Conservation (phyloP, 768 basidiomycete species). For the Termitomyces titanicus region DNA sequence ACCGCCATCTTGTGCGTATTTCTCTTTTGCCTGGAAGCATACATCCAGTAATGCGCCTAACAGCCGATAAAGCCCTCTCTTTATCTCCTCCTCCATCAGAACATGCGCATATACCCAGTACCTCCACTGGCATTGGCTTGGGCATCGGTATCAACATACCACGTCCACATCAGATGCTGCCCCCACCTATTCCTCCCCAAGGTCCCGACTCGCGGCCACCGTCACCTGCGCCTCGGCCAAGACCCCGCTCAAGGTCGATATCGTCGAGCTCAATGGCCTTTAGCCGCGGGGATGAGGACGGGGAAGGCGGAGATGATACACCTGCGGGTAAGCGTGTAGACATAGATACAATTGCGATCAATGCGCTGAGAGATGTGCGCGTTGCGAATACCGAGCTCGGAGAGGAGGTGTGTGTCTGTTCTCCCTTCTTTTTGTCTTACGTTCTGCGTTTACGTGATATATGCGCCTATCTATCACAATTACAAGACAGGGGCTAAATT, state of each 20-base stretch:
- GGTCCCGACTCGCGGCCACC: slow-evolving; percentile 11
- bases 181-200: slow-evolving; percentile 10
- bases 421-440: background rate
- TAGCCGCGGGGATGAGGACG: background rate
- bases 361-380: slow-evolving; percentile 11
- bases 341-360: slow-evolving; percentile 12
- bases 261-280: slow-evolving; percentile 5
- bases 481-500: background rate
- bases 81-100: background rate
- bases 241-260: slow-evolving; percentile 4
- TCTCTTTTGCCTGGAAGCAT: background rate
- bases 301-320: background rate
- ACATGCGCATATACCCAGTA: slow-evolving; percentile 7
- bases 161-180: slow-evolving; percentile 10
- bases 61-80: slow-evolving; percentile 1
- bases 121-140: background rate
- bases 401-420: slow-evolving; percentile 10
- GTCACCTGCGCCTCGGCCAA: slow-evolving; percentile 1
- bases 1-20: background rate
- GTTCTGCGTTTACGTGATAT: background rate
- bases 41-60: background rate
- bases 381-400: slow-evolving; percentile 9
- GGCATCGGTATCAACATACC: background rate
- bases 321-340: background rate
- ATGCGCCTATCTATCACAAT: background rate